These are phyloP conservation scores for Neocucurbitaria cava DNA, from an alignment of 2,329 filamentous ascomycete genomes.

Conservation along the genomic window DNA sequence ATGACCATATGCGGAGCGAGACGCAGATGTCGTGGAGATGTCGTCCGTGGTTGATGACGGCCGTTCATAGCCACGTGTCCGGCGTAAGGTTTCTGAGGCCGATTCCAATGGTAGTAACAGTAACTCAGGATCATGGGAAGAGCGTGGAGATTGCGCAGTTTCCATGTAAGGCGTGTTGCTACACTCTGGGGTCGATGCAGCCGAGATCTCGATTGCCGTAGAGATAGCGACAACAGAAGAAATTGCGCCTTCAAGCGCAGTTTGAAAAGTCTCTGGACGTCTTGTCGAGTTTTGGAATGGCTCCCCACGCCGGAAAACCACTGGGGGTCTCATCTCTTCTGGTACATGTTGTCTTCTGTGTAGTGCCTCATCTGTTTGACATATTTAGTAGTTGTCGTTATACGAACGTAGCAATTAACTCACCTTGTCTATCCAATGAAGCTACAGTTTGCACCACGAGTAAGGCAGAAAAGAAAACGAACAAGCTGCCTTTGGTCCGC, in stretches of 20 bases:
- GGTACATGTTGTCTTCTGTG: neutral
- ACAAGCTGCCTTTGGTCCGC: constrained; percentile 42
- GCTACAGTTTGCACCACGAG: constrained; percentile 6
- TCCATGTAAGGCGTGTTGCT: neutral
- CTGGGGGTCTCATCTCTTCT: neutral
- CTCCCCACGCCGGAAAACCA: neutral
- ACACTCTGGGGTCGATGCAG: neutral
- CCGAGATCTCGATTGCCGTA: neutral
- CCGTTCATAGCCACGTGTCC: neutral
- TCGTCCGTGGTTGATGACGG: neutral
- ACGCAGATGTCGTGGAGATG: neutral
- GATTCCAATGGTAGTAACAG: neutral
- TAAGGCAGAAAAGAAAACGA: constrained; percentile 15
- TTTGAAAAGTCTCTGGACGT: neutral
- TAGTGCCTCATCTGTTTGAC: neutral
- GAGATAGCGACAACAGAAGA: neutral
- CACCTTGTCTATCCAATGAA: constrained; percentile 8
- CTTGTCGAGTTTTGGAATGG: neutral
- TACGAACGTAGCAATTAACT: neutral
- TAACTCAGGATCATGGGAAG: neutral
- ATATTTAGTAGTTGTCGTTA: neutral
- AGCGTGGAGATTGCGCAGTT: neutral
- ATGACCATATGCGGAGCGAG: neutral
- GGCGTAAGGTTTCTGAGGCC: neutral
- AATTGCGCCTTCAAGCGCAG: neutral